phyloP scores from a whole-genome alignment of 1,139 yeast species.

The Magnusiomyces ingens region DNA sequence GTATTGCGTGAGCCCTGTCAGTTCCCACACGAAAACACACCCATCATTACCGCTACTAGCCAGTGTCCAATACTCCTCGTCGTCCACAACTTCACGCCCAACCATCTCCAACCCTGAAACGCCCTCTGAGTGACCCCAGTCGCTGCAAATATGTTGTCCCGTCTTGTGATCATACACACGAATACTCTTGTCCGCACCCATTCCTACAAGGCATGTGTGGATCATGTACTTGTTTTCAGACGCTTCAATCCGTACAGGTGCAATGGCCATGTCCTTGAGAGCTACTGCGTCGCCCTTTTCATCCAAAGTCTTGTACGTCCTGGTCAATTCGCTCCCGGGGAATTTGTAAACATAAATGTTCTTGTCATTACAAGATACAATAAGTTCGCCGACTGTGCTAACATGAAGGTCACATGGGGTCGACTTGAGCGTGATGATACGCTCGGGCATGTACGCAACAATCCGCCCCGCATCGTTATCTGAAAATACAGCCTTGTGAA shows the following conservation, averaged over 20 bases:
- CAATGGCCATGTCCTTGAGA: conserved; percentile 22
- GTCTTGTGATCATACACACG: conserved; percentile 42
- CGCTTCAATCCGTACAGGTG: neutral
- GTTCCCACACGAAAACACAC: conserved; percentile 26
- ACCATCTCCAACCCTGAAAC: conserved; percentile 39
- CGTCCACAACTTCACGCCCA: conserved; percentile 16
- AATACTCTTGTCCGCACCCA: conserved; percentile 54
- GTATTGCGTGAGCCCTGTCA: conserved; percentile 1
- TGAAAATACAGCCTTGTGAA: conserved; percentile 38
- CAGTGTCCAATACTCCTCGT: conserved; percentile 20
- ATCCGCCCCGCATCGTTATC: conserved; percentile 2
- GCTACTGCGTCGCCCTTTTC: conserved; percentile 24
- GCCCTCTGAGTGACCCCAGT: conserved; percentile 64
- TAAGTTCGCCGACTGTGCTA: conserved; percentile 34
- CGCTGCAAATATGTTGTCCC: conserved; percentile 41
- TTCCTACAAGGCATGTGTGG: conserved; percentile 35
- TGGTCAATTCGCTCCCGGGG: conserved; percentile 33
- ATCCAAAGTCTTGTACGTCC: conserved; percentile 39
- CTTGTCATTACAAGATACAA: conserved; percentile 50
- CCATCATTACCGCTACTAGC: conserved; percentile 29
- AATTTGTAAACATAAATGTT: conserved; percentile 39
- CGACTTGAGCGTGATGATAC: conserved; percentile 44
- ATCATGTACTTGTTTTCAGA: conserved; percentile 17
- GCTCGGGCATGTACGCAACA: conserved; percentile 35
- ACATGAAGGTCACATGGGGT: conserved; percentile 39